Conservation (phyloP, 1,284 basidiomycete genomes). For the Hemileia vastatrix region DNA sequence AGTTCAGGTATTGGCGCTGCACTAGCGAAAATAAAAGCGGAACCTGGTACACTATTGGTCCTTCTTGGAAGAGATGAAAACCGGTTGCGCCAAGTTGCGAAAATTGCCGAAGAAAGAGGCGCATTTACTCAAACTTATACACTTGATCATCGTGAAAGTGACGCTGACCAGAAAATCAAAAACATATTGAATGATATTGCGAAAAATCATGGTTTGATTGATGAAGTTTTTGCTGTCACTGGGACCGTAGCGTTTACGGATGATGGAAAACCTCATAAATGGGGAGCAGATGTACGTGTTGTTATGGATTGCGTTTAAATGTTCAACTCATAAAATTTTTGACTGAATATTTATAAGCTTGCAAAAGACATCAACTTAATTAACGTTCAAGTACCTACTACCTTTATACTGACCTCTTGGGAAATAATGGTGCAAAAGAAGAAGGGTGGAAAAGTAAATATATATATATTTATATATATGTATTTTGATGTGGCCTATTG, state of each 20-base stretch:
- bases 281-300: slow-evolving; percentile 17
- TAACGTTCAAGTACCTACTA: slow-evolving; percentile 8
- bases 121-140: slow-evolving; percentile 9
- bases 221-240: slow-evolving; percentile 8
- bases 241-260: slow-evolving; percentile 21
- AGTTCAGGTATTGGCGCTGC: slow-evolving; percentile 21
- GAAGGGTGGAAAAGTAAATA: slow-evolving; percentile 12
- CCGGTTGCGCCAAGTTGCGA: slow-evolving; percentile 16
- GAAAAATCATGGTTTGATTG: slow-evolving; percentile 21
- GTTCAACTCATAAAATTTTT: too few species aligned
- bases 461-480: too few species aligned
- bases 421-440: slow-evolving; percentile 22
- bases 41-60: slow-evolving; percentile 5
- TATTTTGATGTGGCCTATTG: too few species aligned
- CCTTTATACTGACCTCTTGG: slow-evolving; percentile 20
- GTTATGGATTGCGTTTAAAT: too few species aligned
- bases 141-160: slow-evolving; percentile 12
- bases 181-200: background rate
- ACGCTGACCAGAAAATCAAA: slow-evolving; percentile 9
- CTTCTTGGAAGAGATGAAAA: slow-evolving; percentile 12
- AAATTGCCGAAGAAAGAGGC: slow-evolving; percentile 7
- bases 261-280: slow-evolving; percentile 14
- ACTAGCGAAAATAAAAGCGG: slow-evolving; percentile 6
- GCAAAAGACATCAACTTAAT: slow-evolving; percentile 14
- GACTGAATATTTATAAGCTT: too few species aligned